Evolutionary conservation across 2,329 filamentous ascomycete species (phyloP).

Genomic region (Dactylellina cionopaga): DNA sequence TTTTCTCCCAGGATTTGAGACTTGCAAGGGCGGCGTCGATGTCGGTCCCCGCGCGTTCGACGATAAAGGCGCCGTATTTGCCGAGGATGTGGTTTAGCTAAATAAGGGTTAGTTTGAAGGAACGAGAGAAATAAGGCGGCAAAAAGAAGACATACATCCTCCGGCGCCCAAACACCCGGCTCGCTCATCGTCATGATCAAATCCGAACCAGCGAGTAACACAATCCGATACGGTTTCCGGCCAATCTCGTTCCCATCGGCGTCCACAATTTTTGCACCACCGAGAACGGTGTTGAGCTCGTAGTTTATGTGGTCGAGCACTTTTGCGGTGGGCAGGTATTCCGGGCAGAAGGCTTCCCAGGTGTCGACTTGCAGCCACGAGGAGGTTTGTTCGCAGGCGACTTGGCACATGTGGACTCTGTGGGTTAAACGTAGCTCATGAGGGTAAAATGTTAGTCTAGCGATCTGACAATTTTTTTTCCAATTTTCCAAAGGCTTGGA

Average conservation of each 20-base stretch:
- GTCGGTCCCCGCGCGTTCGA: constrained; percentile 89
- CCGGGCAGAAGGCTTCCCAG: constrained; percentile 85
- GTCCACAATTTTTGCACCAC: constrained; percentile 68
- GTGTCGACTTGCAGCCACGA: constrained; percentile 87
- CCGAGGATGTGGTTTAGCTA: constrained; percentile 78
- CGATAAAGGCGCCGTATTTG: constrained; percentile 82
- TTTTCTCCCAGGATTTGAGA: constrained; percentile 81
- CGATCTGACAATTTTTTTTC: constrained; percentile 27
- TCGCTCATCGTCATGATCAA: constrained; percentile 79
- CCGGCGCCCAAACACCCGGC: constrained; percentile 80
- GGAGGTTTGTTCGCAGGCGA: constrained; percentile 78
- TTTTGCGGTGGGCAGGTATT: constrained; percentile 87
- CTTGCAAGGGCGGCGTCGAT: constrained; percentile 87
- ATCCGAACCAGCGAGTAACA: constrained; percentile 82
- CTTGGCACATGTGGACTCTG: constrained; percentile 83
- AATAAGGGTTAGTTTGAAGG: neutral
- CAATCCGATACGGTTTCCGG: constrained; percentile 66
- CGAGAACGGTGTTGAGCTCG: constrained; percentile 82
- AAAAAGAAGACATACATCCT: constrained; percentile 71
- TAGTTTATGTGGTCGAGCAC: constrained; percentile 91
- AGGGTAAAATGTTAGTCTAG: constrained; percentile 42
- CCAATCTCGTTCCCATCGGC: constrained; percentile 38
- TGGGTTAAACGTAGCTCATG: constrained; percentile 16
- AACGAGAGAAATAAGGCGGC: neutral
- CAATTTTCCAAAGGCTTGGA: constrained; percentile 1